Conservation (phyloP, 495 filamentous ascomycete species). For the Diplogelasinospora grovesii region DNA sequence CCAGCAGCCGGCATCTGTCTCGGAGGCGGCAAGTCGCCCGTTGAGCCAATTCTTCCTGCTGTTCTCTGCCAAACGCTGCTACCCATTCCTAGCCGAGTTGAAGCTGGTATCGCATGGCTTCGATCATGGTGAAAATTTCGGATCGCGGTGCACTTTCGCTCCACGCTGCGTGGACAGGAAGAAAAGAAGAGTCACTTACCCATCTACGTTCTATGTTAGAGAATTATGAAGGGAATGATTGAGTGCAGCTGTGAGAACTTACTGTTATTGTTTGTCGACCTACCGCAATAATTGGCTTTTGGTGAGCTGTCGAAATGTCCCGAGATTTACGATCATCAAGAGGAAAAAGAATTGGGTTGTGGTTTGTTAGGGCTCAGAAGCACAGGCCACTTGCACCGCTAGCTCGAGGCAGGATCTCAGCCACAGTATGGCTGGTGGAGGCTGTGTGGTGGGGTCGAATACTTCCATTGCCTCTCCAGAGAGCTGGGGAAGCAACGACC, state of each 20-base stretch:
- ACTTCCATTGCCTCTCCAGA: no score
- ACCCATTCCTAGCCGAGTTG: no score
- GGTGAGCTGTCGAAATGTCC: slow-evolving; percentile 23
- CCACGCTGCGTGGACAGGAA: slow-evolving; percentile 1
- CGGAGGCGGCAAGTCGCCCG: no score
- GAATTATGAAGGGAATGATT: not conserved
- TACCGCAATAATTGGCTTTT: slow-evolving; percentile 25
- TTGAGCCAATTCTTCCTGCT: no score
- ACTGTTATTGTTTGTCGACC: slow-evolving; percentile 36
- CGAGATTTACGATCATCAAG: slow-evolving; percentile 27
- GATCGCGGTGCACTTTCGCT: slow-evolving; percentile 4
- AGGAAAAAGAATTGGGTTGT: slow-evolving; percentile 28
- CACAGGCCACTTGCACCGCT: slow-evolving; percentile 23
- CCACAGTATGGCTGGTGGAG: no score
- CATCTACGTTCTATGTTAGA: slow-evolving; percentile 37
- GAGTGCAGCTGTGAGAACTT: slow-evolving; percentile 17
- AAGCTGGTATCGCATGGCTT: no score
- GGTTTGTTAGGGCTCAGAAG: slow-evolving; percentile 31
- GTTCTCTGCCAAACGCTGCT: no score
- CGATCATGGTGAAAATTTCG: slow-evolving; percentile 7
- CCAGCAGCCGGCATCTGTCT: no score
- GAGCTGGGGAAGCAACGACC: no score
- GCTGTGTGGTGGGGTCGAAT: no score
- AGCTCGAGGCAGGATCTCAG: no score
- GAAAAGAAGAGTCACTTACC: slow-evolving; percentile 39